Conservation (phyloP, 352 stramenopile species). For the Globisporangium polare region DNA sequence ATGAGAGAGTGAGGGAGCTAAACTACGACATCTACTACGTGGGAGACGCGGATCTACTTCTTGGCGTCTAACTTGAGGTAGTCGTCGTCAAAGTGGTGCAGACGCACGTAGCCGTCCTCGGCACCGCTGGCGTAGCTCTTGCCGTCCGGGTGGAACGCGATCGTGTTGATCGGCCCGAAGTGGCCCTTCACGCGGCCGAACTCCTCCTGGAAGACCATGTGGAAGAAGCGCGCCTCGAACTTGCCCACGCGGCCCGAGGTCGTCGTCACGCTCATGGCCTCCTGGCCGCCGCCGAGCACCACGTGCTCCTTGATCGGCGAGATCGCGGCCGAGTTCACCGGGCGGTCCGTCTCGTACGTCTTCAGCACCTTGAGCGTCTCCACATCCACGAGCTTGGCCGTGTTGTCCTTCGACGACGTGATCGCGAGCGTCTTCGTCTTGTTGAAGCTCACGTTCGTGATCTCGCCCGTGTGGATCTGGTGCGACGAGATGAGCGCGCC, state of each 20-base stretch:
- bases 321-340: slow-evolving; percentile 98
- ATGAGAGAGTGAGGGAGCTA: slow-evolving; percentile 1
- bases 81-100: slow-evolving; percentile 98
- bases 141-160: slow-evolving; percentile 97
- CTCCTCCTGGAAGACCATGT: slow-evolving; percentile 98
- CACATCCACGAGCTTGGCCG: slow-evolving; percentile 95
- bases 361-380: slow-evolving; percentile 96
- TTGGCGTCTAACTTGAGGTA: slow-evolving; percentile 90
- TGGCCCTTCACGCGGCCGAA: slow-evolving; percentile 98
- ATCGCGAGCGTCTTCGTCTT: slow-evolving; percentile 96
- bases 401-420: slow-evolving; percentile 97
- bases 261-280: slow-evolving; percentile 98
- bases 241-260: slow-evolving; percentile 91
- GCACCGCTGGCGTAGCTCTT: slow-evolving; percentile 98
- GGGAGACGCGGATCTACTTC: slow-evolving; percentile 17
- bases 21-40: slow-evolving; percentile 15
- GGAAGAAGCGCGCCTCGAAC: slow-evolving; percentile 98
- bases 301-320: slow-evolving; percentile 95
- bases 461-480: slow-evolving; percentile 94
- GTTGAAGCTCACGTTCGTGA: slow-evolving; percentile 96
- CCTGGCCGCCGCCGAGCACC: slow-evolving; percentile 96
- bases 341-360: slow-evolving; percentile 97
- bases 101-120: slow-evolving; percentile 97
- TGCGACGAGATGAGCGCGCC: slow-evolving; percentile 74
- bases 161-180: slow-evolving; percentile 99